Evolutionary conservation across 2,329 filamentous ascomycete genomes (phyloP), one percentile per base, ranked within the genome.

Genomic region (Ustulina deusta): DNA sequence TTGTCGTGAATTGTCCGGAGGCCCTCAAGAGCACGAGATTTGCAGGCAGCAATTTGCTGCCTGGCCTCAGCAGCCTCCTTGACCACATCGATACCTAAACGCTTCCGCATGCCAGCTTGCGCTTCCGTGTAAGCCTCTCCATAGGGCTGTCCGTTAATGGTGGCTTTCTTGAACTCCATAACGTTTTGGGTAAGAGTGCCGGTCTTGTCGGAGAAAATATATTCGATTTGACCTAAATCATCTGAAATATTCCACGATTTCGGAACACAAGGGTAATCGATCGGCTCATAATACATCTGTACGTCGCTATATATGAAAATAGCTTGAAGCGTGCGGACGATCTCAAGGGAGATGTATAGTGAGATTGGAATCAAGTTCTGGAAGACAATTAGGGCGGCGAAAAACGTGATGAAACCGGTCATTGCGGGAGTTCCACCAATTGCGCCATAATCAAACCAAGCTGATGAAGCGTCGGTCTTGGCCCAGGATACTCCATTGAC

Each of bases 231-330:
- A 13, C 96, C 96, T 54, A 99, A 86, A 75, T 99, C 97, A 77
- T 99, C 96, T 0, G 95, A 98, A 58, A 99, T 98, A 78, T 98
- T 99, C 96, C 96, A 99, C 0, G 94, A 94, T 77, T 98, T 98
- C 5, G 97, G 96, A 11, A 97, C 93, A 78, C 97, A 99, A 1
- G 95, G 94, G 77, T 97, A 94, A 76, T 97, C 94, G 72, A 97
- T 89, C 75, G 89, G 90, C 64, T 96, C 96, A 82, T 99, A 97
- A 81, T 98, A 99, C 97, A 99, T 99, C 77, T 91, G 89, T 4
- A 93, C 87, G 77, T 99, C 96, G 81, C 91, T 97, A 83, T 97
- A 97, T 77, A 99, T 99, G 84, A 99, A 99, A 77, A 97, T 89
- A 3, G 95, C 96, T 81, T 99, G 96, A 11, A 93, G 85, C 0